Percentiles rank a stretch among this genome's conserved stretches.
phyloP scores from a whole-genome alignment of 2,329 filamentous ascomycete genomes.

The Neoascochyta sp. region DNA sequence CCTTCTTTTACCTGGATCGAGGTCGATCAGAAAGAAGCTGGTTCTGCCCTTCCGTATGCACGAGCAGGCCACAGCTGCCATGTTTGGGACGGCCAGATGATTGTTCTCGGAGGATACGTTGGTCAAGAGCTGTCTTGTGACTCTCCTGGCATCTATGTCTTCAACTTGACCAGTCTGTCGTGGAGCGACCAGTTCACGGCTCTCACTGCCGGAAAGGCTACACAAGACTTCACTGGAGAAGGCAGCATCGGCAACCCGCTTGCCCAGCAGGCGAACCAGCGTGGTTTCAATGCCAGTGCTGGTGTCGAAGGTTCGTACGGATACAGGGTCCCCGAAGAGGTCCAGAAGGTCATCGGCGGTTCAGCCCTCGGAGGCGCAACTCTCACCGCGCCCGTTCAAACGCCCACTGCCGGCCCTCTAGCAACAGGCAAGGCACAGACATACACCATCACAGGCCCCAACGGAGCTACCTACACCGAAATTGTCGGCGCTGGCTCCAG shows the following conservation, averaged over 20 bases:
- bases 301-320: slow-evolving; percentile 59
- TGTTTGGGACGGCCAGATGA: slow-evolving; percentile 76
- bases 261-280: slow-evolving; percentile 53
- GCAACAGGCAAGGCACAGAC: slow-evolving; percentile 66
- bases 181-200: slow-evolving; percentile 73
- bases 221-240: slow-evolving; percentile 31
- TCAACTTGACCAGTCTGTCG: slow-evolving; percentile 65
- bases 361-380: slow-evolving; percentile 65
- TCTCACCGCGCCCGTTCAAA: slow-evolving; percentile 58
- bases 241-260: slow-evolving; percentile 42
- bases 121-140: slow-evolving; percentile 61
- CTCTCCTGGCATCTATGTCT: slow-evolving; percentile 67
- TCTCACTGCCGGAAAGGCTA: slow-evolving; percentile 52
- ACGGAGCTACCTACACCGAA: slow-evolving; percentile 41
- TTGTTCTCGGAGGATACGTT: slow-evolving; percentile 69
- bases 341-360: slow-evolving; percentile 67
- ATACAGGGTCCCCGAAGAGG: slow-evolving; percentile 65
- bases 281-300: slow-evolving; percentile 49
- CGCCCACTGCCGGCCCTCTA: slow-evolving; percentile 65
- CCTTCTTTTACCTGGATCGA: slow-evolving; percentile 78
- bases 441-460: slow-evolving; percentile 57
- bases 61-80: slow-evolving; percentile 74
- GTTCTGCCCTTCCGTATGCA: slow-evolving; percentile 50
- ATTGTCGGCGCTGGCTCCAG: slow-evolving; percentile 25
- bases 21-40: slow-evolving; percentile 49